Conservation (phyloP, 257 asterid genomes). For the Sherardia arvensis region DNA sequence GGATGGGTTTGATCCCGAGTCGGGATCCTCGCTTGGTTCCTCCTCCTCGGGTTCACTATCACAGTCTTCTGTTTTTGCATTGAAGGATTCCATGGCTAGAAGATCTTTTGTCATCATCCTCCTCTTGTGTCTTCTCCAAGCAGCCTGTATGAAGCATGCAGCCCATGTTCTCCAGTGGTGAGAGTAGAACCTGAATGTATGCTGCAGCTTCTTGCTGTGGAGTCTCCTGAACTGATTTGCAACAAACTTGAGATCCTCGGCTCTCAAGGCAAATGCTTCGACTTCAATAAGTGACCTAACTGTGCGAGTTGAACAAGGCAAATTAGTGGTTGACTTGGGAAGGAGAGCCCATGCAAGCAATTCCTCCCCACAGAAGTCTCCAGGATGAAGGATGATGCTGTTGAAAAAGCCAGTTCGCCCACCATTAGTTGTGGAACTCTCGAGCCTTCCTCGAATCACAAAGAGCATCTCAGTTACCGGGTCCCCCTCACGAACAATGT, state of each 20-base stretch:
- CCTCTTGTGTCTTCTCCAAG: conserved; percentile 74
- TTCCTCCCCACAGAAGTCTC: conserved; percentile 95
- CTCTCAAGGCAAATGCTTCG: conserved; percentile 80
- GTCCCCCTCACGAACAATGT: conserved; percentile 93
- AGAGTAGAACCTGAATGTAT: conserved; percentile 82
- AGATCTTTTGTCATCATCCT: conserved; percentile 59
- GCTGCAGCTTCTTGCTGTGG: conserved; percentile 92
- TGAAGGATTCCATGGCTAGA: conserved; percentile 51
- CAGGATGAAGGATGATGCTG: conserved; percentile 65
- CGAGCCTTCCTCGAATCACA: conserved; percentile 80
- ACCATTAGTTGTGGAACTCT: conserved; percentile 85
- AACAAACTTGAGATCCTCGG: conserved; percentile 85
- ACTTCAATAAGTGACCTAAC: conserved; percentile 79
- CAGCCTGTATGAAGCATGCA: conserved; percentile 82
- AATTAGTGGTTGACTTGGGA: conserved; percentile 64
- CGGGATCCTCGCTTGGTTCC: conserved; percentile 12
- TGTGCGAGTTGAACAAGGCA: conserved; percentile 85
- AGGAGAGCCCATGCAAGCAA: conserved; percentile 92
- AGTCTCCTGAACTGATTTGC: conserved; percentile 90
- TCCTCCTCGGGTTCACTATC: conserved; percentile 30
- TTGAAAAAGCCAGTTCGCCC: conserved; percentile 89
- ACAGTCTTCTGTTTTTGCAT: conserved; percentile 21
- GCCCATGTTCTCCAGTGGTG: conserved; percentile 99
- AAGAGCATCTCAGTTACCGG: conserved; percentile 90
- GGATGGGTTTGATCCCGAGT: conserved; percentile 22